A percentile compares a stretch with the other conserved stretches of the same genome.
phyloP scores from a whole-genome alignment of 2,329 filamentous ascomycete species.

The Aspergillus glaucus region DNA sequence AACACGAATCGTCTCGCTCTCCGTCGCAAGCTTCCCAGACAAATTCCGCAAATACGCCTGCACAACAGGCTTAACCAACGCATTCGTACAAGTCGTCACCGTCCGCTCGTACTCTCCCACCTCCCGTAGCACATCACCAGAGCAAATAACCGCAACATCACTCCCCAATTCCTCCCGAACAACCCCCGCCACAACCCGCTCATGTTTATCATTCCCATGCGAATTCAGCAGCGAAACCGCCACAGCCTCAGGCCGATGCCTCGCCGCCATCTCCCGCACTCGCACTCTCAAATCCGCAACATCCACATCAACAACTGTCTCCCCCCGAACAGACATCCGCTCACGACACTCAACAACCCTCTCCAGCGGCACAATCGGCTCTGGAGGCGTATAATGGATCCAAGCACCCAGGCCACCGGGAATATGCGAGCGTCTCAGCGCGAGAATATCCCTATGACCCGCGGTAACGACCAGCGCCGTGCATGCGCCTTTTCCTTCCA shows the following conservation, averaged over 20 bases:
- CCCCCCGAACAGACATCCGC: constrained; percentile 40
- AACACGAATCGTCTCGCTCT: constrained; percentile 43
- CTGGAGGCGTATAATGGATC: constrained; percentile 44
- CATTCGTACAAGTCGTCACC: constrained; percentile 44
- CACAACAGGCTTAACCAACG: constrained; percentile 44
- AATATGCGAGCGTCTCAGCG: constrained; percentile 45
- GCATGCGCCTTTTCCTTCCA: constrained; percentile 46
- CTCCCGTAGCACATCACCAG: constrained; percentile 42
- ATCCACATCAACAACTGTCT: constrained; percentile 36
- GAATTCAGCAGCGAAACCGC: constrained; percentile 45
- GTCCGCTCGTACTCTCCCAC: constrained; percentile 47
- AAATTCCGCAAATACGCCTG: constrained; percentile 42
- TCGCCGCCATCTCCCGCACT: constrained; percentile 33
- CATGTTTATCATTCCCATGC: constrained; percentile 41
- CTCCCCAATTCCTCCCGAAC: constrained; percentile 40
- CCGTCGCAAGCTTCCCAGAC: constrained; percentile 31
- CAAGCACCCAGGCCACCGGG: constrained; percentile 46
- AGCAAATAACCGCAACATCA: constrained; percentile 41
- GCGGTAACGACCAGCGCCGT: constrained; percentile 44
- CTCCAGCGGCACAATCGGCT: constrained; percentile 46
- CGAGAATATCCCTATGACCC: constrained; percentile 46
- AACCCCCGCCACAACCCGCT: constrained; percentile 33
- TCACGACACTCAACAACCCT: constrained; percentile 42
- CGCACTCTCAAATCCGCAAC: constrained; percentile 31
- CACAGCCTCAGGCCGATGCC: constrained; percentile 42